Base-by-base conservation (phyloP, 2,329 filamentous ascomycete genomes). In the Ophiostoma ulmi region DNA sequence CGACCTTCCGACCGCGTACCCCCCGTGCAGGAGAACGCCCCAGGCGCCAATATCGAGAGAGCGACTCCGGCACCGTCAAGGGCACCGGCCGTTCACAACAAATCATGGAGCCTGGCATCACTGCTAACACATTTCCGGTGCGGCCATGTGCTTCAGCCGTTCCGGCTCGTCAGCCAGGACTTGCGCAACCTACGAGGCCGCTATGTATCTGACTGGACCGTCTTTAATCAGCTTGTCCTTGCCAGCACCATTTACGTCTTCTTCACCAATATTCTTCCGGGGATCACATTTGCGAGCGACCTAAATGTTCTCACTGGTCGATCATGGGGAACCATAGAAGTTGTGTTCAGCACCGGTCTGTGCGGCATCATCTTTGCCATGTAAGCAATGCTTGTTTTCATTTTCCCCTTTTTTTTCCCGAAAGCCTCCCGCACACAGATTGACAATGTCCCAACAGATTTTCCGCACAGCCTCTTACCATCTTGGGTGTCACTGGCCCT, bases 261-360 rank as follows among this genome's bases (percentile, higher is more conserved):
- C 52, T 70, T 70, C 41, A 70, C 69, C 31, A 70, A 70, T 26
- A 70, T 70, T 52, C 65, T 70, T 13, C 69, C 65, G n/a, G 69
- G 65, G 13, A 70, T 70, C 55, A 70, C 69, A 14, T 70, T 70
- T 52, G 69, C 69, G 65, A 70, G 66, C 52, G 69, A 70, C 44
- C 69, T 70, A 5, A 44, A 70, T 38, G 69, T 70, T 14, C 48
- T 70, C 44, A 70, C 69, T 35, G 69, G 69, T 22, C 44, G 44
- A 26, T 70, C 69, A n/a, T 70, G 69, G 69, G 69, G 69, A 31
- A 68, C 69, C 13, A 70, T 70, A n/a, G 69, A 70, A 14, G 69
- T 70, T n/a, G 66, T 70, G 48, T 70, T 70, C 17, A 70, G 69
- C 65, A 70, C 69, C 5, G 69, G 69, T 3, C 69, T 70, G 14